Evolutionary conservation across 306 rosid genomes (phyloP).

Genomic region (Vicia faba): DNA sequence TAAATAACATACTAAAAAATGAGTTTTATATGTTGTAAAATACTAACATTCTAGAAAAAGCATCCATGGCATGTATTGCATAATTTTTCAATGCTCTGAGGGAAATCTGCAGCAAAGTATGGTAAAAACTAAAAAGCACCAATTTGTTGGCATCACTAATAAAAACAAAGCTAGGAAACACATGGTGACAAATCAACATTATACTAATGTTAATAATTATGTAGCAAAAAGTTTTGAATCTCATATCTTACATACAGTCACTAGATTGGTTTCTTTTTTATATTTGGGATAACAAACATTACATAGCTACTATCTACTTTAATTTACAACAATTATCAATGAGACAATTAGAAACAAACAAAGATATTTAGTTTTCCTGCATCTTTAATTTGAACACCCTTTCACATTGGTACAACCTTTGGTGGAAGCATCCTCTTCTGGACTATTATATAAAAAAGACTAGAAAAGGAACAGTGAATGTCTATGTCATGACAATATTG

Average conservation of each 20-base stretch:
- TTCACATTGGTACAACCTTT: neutral
- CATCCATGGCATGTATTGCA: neutral
- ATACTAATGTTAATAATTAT: neutral
- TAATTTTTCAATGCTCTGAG: neutral
- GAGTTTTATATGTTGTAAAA: neutral
- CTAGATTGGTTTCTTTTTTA: neutral
- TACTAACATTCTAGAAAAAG: too few relatives aligned
- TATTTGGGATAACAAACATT: neutral
- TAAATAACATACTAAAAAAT: neutral
- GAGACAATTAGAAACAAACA: neutral
- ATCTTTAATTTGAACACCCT: neutral
- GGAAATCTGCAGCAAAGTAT: neutral
- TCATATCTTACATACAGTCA: neutral
- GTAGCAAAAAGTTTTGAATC: neutral
- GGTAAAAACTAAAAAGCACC: conserved; percentile 3
- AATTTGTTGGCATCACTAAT: neutral
- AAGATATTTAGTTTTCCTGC: neutral
- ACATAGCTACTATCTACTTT: neutral
- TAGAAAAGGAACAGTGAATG: neutral
- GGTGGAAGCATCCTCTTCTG: conserved; percentile 8
- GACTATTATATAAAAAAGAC: neutral
- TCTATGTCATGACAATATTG: neutral
- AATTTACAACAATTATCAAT: neutral
- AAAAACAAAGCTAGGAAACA: neutral
- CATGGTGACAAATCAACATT: conserved; percentile 10